phyloP scores from a whole-genome alignment of 352 stramenopile genomes.

The Peronosclerospora sorghi region DNA sequence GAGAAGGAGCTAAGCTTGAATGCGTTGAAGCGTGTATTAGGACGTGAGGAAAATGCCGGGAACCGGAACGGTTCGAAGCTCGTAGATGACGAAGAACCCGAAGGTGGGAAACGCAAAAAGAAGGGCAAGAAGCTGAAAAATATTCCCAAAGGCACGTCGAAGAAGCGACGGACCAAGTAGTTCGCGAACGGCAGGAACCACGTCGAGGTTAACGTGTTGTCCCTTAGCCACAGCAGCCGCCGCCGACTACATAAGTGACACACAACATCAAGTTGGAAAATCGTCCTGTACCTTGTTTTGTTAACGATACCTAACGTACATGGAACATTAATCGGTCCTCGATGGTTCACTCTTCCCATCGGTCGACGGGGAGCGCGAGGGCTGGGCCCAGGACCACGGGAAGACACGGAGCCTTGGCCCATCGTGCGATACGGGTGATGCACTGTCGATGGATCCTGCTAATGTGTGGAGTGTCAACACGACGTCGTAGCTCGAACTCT shows the following conservation, averaged over 20 bases:
- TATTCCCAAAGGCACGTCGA: constrained; percentile 58
- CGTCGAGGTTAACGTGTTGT: not conserved
- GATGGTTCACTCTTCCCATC: constrained; percentile 48
- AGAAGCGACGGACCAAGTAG: constrained; percentile 56
- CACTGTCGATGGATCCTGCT: constrained; percentile 35
- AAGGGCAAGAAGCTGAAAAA: constrained; percentile 53
- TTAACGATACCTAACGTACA: constrained; percentile 29
- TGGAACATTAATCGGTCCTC: constrained; percentile 41
- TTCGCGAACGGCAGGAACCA: not conserved
- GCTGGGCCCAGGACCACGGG: constrained; percentile 10
- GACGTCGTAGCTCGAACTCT: not conserved
- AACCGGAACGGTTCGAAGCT: constrained; percentile 53
- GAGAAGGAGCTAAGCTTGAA: constrained; percentile 80
- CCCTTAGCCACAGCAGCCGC: constrained; percentile 37
- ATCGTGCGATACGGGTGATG: constrained; percentile 27
- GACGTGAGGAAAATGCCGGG: constrained; percentile 64
- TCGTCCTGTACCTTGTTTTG: too few species aligned
- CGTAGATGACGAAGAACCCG: constrained; percentile 45
- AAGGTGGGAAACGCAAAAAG: constrained; percentile 52
- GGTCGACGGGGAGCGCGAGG: constrained; percentile 27
- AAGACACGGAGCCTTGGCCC: constrained; percentile 10
- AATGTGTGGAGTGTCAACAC: not conserved
- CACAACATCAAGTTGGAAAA: constrained; percentile 1
- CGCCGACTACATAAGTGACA: constrained; percentile 31
- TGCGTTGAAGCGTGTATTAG: constrained; percentile 60